Evolutionary conservation across 192 early-diverging fungal species (phyloP).

Genomic region (Rhizophagus clarus): DNA sequence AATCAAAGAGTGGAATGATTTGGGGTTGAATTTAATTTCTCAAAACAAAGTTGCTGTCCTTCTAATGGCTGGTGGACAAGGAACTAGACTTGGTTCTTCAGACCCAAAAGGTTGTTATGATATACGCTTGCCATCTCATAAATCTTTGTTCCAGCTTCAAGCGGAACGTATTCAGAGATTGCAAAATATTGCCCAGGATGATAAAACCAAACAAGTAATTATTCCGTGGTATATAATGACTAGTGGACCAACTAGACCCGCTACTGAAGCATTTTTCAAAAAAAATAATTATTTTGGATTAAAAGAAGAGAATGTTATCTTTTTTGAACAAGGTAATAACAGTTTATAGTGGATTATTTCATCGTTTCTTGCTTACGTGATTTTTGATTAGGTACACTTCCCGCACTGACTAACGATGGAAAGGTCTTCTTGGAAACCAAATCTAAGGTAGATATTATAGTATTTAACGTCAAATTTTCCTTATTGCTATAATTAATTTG

Average conservation of each 20-base stretch:
- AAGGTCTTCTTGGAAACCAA: conserved; percentile 82
- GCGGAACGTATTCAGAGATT: conserved; percentile 89
- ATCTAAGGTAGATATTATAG: conserved; percentile 62
- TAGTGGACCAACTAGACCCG: conserved; percentile 85
- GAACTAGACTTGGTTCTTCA: conserved; percentile 78
- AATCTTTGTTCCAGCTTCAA: conserved; percentile 92
- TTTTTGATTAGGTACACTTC: conserved; percentile 71
- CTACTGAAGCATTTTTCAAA: conserved; percentile 81
- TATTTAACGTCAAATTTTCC: conserved; percentile 65
- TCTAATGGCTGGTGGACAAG: conserved; percentile 90
- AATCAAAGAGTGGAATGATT: conserved; percentile 65
- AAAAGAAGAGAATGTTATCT: conserved; percentile 78
- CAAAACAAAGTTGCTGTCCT: conserved; percentile 92
- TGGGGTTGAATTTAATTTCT: conserved; percentile 80
- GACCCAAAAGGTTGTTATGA: conserved; percentile 95
- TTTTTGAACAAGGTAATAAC: conserved; percentile 88
- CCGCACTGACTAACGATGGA: conserved; percentile 90
- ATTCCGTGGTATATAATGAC: conserved; percentile 99
- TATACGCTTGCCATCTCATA: conserved; percentile 85
- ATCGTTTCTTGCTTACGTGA: background rate
- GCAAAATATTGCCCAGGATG: conserved; percentile 63
- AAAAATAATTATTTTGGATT: conserved; percentile 89
- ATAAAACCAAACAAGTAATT: conserved; percentile 53
- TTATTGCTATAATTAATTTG: conserved; percentile 83
- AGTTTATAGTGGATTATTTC: background rate